Evolutionary conservation across 441 rosid genomes (phyloP), one percentile per base, ranked within the genome.

Genomic region (Macaranga tanarius): DNA sequence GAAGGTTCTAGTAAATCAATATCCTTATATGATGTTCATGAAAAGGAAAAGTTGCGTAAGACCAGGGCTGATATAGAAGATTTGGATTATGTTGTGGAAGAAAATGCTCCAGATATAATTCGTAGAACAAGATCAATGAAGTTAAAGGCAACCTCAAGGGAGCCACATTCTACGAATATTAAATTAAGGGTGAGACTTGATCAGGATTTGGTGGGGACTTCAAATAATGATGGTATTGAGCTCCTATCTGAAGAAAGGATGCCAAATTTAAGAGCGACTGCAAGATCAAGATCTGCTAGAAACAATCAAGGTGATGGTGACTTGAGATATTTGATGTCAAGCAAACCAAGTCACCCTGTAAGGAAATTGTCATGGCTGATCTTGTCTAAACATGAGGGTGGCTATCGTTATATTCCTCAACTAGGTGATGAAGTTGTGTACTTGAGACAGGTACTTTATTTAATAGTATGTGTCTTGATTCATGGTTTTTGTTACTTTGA

Each of bases 371-470:
- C 98, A 13, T 95, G 99, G 99, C 79, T 95, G 74, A 85, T 89
- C 83, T 77, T 95, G 80, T 83, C 89, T 72, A 79, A 83, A 66
- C 96, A 89, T 71, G 97, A 93, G 82, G 92, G 89, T 78, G 99
- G 96, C 45, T 85, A 87, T 59, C 93, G 91, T 62, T 95, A 90
- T 81, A 91, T 95, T 77, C 99, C 99, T 52, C 99, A 95, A 77
- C 83, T 73, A 73, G 97, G 96, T 71, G 99, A 95, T 82, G 92
- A 87, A 75, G 84, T 91, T 72, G 96, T 84, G 22, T 95, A 95
- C 82, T 73, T 95, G 84, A 89, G 96, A 81, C 99, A 95, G 93
- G 99, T 90, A 69, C 48, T 62, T 61, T 89, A 69, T 42, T 62
- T 61, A 25, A 52, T 48, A 51, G 10, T 45, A 45, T 23, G n/a